Percentiles rank a stretch among this genome's conserved stretches.
These are phyloP conservation scores for Platanthera guangdongensis DNA, from an alignment of 106 monocot genomes.

Conservation along the genomic window DNA sequence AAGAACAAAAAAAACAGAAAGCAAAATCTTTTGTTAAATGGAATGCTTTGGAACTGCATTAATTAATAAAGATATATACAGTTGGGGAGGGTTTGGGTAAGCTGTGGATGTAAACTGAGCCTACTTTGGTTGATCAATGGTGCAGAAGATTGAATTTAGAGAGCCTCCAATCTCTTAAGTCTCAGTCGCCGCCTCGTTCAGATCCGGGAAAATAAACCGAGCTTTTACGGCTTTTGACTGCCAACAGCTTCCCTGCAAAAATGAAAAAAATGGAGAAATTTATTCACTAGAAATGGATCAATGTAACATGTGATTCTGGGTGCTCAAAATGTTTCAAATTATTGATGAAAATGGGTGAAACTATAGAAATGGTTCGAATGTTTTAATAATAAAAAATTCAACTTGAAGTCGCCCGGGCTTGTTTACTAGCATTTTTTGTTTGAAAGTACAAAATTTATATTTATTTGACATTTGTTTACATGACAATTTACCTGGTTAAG, in stretches of 20 bases:
- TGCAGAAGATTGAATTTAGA: neutral
- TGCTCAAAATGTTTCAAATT: too few species aligned
- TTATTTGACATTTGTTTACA: too few species aligned
- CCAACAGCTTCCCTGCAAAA: neutral
- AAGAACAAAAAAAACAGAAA: too few species aligned
- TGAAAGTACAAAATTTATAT: too few species aligned
- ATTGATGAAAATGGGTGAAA: too few species aligned
- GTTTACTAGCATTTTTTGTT: too few species aligned
- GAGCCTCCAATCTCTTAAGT: neutral
- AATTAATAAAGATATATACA: neutral
- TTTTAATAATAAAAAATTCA: too few species aligned
- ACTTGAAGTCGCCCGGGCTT: too few species aligned
- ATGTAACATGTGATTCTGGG: too few species aligned
- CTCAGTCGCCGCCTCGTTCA: conserved; percentile 2
- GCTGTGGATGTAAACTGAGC: neutral
- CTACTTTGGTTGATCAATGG: neutral
- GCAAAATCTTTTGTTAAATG: neutral
- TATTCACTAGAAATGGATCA: neutral
- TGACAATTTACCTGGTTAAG: too few species aligned
- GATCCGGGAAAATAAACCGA: neutral
- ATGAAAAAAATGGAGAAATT: neutral
- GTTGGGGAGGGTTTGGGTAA: neutral
- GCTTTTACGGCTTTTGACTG: neutral
- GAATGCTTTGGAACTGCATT: neutral
- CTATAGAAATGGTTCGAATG: too few species aligned